phyloP scores from a whole-genome alignment of 2,329 filamentous ascomycete genomes.

The Fusarium sp. region DNA sequence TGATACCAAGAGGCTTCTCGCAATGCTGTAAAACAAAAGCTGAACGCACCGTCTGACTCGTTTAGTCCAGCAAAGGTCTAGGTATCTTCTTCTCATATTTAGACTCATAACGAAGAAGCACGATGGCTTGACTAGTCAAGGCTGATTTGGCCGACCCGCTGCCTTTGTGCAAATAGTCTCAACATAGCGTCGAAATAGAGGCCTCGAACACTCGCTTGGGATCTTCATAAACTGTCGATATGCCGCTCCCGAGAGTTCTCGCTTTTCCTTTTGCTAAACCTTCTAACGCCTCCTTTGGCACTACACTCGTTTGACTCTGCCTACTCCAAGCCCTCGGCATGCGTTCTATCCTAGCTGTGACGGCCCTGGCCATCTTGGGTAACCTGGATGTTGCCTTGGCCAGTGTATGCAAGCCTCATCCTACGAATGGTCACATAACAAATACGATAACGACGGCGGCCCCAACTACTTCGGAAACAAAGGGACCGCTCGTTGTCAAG shows the following conservation, averaged over 20 bases:
- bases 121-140: not conserved
- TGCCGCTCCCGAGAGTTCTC: no score
- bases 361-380: not conserved
- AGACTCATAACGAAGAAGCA: not conserved
- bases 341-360: conserved; percentile 6
- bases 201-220: not conserved
- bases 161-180: not conserved
- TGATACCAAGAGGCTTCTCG: no score
- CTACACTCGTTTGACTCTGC: not conserved
- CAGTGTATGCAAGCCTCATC: conserved; percentile 18
- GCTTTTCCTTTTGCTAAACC: accelerated
- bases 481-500: not conserved
- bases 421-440: not conserved
- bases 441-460: not conserved
- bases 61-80: no score
- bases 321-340: not conserved
- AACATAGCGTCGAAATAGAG: not conserved
- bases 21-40: no score
- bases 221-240: not conserved
- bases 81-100: no score
- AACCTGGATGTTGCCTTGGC: not conserved
- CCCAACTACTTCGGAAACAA: not conserved
- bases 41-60: no score
- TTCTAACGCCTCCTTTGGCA: not conserved
- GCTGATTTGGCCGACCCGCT: no score